These are phyloP conservation scores for Pseudisothecium myosuroides DNA, from an alignment of 225 moss, liverwort and hornwort species.

Conservation along the genomic window DNA sequence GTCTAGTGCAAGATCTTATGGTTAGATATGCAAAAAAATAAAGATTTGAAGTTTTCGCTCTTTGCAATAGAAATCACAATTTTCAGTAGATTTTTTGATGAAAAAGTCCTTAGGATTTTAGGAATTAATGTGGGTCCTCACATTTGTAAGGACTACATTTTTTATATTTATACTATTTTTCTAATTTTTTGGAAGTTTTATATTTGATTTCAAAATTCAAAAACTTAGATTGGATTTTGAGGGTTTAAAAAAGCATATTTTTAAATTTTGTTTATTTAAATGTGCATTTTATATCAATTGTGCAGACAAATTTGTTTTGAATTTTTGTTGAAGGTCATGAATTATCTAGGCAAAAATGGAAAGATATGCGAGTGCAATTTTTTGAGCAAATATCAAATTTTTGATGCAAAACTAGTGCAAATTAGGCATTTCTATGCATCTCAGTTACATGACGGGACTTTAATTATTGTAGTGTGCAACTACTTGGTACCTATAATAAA, in stretches of 20 bases:
- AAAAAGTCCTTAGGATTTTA: not conserved
- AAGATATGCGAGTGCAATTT: not conserved
- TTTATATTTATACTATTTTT: not conserved
- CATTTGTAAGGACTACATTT: not conserved
- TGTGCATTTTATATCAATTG: not conserved
- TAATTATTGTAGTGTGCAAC: not conserved
- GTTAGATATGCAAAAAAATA: not conserved
- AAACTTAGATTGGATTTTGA: not conserved
- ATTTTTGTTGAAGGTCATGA: not conserved
- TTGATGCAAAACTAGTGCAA: not conserved
- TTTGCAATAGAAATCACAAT: not conserved
- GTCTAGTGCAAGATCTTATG: not conserved
- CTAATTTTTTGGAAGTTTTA: not conserved
- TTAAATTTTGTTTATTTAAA: not conserved
- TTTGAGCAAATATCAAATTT: not conserved
- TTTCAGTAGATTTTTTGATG: accelerated
- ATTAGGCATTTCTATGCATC: too few relatives aligned
- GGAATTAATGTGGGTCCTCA: not conserved
- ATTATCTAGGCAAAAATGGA: not conserved
- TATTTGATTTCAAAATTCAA: not conserved
- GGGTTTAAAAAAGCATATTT: accelerated
- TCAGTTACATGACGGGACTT: accelerated
- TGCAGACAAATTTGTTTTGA: not conserved
- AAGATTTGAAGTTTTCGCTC: not conserved
- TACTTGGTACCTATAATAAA: not conserved